A percentile compares a stretch with the other conserved stretches of the same genome.
phyloP scores from a whole-genome alignment of 345 rosid genomes.

The Salix arbutifolia region DNA sequence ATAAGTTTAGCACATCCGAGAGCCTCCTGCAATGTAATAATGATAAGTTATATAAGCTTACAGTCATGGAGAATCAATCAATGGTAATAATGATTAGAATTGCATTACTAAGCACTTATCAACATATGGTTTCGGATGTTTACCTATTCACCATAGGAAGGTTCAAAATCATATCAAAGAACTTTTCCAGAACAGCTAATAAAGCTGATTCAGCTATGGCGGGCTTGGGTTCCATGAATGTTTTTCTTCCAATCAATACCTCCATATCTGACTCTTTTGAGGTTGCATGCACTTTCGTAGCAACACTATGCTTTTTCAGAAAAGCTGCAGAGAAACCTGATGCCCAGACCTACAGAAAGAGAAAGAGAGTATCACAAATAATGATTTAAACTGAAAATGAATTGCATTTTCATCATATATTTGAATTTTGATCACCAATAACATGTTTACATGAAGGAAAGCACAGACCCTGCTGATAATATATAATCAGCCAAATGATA shows the following conservation, averaged over 20 bases:
- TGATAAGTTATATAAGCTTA: neutral
- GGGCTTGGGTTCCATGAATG: slow-evolving; percentile 52
- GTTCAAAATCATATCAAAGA: slow-evolving; percentile 66
- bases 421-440: neutral
- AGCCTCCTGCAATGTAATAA: slow-evolving; percentile 62
- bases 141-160: slow-evolving; percentile 85
- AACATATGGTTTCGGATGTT: neutral
- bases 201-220: slow-evolving; percentile 73
- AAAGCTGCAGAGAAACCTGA: slow-evolving; percentile 96
- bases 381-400: neutral
- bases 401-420: neutral
- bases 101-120: neutral
- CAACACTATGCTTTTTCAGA: slow-evolving; percentile 79
- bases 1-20: slow-evolving; percentile 49
- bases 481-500: neutral
- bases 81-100: neutral
- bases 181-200: slow-evolving; percentile 73
- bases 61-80: neutral
- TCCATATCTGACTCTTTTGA: slow-evolving; percentile 30
- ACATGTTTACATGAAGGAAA: neutral
- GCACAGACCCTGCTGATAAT: neutral
- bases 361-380: neutral
- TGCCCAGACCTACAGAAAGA: slow-evolving; percentile 73
- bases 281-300: slow-evolving; percentile 52
- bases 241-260: slow-evolving; percentile 21